Conservation (phyloP, 441 rosid species). For the Omphalea diandra region DNA sequence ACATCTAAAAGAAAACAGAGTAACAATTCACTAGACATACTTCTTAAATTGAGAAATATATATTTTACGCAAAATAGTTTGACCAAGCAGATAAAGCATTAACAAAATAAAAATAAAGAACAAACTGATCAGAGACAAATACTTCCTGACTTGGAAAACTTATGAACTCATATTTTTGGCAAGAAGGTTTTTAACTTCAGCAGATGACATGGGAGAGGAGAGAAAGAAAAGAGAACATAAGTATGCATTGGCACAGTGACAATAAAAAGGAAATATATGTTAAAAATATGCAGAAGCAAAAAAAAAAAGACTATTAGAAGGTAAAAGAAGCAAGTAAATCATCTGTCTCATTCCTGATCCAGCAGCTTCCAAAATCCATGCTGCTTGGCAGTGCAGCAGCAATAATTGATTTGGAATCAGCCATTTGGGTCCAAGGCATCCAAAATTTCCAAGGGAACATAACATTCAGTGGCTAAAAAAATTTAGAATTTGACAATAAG, state of each 20-base stretch:
- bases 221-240: background rate
- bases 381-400: background rate
- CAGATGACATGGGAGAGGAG: background rate
- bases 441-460: background rate
- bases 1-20: background rate
- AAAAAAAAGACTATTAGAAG: background rate
- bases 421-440: background rate
- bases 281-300: background rate
- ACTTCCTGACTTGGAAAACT: background rate
- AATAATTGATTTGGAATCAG: background rate
- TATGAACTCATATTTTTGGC: background rate
- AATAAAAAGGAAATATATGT: background rate
- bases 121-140: background rate
- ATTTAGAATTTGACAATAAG: conserved; percentile 3
- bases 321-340: conserved; percentile 12
- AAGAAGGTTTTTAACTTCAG: no score
- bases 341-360: background rate
- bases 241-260: background rate
- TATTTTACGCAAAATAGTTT: background rate
- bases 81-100: background rate
- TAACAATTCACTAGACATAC: background rate
- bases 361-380: conserved; percentile 1
- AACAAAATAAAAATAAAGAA: background rate
- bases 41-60: no score
- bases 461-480: background rate